A percentile compares a stretch with the other conserved stretches of the same genome.
phyloP scores from a whole-genome alignment of 257 asterid genomes.

The Paulownia fortunei region DNA sequence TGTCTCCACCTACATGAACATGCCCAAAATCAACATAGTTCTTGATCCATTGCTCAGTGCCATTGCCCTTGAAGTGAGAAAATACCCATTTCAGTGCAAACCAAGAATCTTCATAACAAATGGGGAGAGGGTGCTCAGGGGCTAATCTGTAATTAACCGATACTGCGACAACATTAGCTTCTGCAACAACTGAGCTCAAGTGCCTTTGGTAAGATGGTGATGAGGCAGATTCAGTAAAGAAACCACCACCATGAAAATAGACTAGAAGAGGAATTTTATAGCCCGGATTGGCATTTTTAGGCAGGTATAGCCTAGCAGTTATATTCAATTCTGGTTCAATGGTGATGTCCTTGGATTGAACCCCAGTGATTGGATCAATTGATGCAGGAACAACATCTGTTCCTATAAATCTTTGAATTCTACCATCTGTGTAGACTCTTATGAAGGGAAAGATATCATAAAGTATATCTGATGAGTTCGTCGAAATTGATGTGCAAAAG shows the following conservation, averaged over 20 bases:
- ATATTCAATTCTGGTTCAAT: conserved; percentile 32
- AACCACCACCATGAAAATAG: conserved; percentile 61
- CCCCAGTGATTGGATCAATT: conserved; percentile 39
- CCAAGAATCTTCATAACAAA: conserved; percentile 58
- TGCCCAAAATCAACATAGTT: conserved; percentile 43
- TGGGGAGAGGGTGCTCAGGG: conserved; percentile 52
- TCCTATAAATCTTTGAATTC: conserved; percentile 44
- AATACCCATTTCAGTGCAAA: conserved; percentile 45
- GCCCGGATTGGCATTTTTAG: conserved; percentile 33
- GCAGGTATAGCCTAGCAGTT: conserved; percentile 56
- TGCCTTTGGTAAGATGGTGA: conserved; percentile 35
- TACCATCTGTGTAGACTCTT: conserved; percentile 49
- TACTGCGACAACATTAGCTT: conserved; percentile 40
- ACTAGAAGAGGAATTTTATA: conserved; percentile 44
- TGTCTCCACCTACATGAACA: conserved; percentile 53
- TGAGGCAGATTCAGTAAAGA: conserved; percentile 44
- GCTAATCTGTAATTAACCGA: conserved; percentile 59
- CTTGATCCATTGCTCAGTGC: conserved; percentile 47
- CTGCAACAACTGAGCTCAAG: conserved; percentile 36
- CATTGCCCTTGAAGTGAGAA: conserved; percentile 39
- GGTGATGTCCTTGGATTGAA: conserved; percentile 50
- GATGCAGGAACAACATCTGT: conserved; percentile 40
- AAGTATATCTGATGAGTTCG: conserved; percentile 33
- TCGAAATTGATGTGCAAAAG: background rate
- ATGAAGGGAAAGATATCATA: conserved; percentile 38